phyloP scores from a whole-genome alignment of 352 stramenopile genomes.

The Phytophthora syringae region DNA sequence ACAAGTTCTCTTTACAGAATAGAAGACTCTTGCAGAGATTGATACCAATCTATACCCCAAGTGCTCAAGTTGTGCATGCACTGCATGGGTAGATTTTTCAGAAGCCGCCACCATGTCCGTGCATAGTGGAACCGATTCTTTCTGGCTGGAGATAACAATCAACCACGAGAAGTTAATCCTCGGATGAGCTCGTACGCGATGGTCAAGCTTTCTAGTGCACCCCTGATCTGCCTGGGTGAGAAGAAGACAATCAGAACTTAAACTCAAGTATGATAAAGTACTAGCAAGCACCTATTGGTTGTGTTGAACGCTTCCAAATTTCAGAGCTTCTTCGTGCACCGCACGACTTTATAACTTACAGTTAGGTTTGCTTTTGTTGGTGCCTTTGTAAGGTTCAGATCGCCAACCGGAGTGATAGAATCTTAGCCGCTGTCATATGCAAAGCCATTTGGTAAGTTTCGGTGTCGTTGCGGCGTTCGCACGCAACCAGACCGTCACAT shows the following conservation, averaged over 20 bases:
- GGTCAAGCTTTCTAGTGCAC: constrained; percentile 57
- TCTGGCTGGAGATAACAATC: constrained; percentile 2
- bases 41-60: constrained; percentile 18
- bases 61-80: constrained; percentile 21
- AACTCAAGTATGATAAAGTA: too few relatives aligned
- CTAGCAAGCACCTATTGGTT: constrained; percentile 38
- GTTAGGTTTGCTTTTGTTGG: too few relatives aligned
- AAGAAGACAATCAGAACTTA: too few relatives aligned
- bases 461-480: constrained; percentile 6
- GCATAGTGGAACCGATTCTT: constrained; percentile 37
- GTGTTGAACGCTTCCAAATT: constrained; percentile 38
- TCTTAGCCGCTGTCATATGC: constrained; percentile 21
- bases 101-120: constrained; percentile 62
- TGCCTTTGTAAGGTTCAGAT: constrained; percentile 6
- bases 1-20: constrained; percentile 24
- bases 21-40: constrained; percentile 27
- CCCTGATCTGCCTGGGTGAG: constrained; percentile 39
- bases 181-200: constrained; percentile 29
- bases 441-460: constrained; percentile 15
- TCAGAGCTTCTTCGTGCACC: too few relatives aligned
- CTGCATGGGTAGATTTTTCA: constrained; percentile 30
- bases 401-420: constrained; percentile 19
- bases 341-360: too few relatives aligned
- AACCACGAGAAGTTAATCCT: constrained; percentile 1
- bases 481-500: constrained; percentile 5